phyloP scores from a whole-genome alignment of 2,329 filamentous ascomycete species.

The Verruconis gallopava region DNA sequence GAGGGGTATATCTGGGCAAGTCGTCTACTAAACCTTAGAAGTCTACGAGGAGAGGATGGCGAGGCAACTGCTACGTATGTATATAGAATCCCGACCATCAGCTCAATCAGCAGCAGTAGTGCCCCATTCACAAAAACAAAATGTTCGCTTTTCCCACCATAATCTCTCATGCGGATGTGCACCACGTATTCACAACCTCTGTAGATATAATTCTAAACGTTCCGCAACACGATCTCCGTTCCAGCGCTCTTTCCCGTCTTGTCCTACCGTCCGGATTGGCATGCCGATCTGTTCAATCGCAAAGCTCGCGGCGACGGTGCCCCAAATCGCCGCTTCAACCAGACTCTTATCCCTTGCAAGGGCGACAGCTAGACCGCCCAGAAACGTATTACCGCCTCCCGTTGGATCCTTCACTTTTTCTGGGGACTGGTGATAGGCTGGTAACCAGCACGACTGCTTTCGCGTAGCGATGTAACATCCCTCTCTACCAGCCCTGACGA shows the following conservation, averaged over 20 bases:
- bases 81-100: not conserved
- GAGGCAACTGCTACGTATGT: too few relatives aligned
- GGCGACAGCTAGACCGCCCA: conserved; percentile 49
- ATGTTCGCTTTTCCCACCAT: not conserved
- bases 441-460: conserved; percentile 49
- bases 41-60: too few relatives aligned
- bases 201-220: conserved; percentile 29
- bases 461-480: conserved; percentile 46
- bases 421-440: conserved; percentile 52
- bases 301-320: conserved; percentile 73
- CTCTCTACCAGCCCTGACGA: conserved; percentile 58
- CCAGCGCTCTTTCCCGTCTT: conserved; percentile 31
- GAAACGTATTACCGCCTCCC: conserved; percentile 83
- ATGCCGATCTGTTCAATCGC: conserved; percentile 90
- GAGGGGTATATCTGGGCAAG: too few relatives aligned
- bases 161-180: not conserved
- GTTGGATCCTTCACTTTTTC: conserved; percentile 74
- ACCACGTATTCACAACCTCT: conserved; percentile 24
- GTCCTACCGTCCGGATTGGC: conserved; percentile 39
- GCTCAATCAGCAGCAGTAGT: too few relatives aligned
- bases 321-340: conserved; percentile 64
- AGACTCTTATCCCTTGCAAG: conserved; percentile 44
- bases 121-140: not conserved
- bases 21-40: too few relatives aligned
- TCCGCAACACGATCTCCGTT: conserved; percentile 32